Base-by-base conservation (phyloP, 192 early-diverging fungal genomes). In the Coemansia erecta region DNA sequence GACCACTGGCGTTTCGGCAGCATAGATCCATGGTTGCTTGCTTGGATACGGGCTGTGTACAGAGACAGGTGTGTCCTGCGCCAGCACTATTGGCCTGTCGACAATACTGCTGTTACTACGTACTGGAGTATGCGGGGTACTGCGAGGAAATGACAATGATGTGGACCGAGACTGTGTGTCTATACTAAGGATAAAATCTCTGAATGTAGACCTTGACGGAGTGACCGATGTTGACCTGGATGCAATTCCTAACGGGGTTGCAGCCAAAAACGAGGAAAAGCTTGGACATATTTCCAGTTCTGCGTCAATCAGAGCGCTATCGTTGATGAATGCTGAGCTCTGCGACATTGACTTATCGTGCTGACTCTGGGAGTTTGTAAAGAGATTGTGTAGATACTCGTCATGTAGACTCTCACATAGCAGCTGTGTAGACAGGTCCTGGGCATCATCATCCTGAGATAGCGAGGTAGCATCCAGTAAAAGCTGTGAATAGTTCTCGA, bases 321-420 rank as follows among this genome's bases (percentile, higher is more conserved):
- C 19, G 43, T 45, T 45, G 43, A 8, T 45, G 43, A 10, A 45
- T 8, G 2, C 35, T 37, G 35, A 37, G 35, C 10, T 37, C 10
- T 37, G 35, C 10, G 35, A 37, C 35, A 37, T 37, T 37, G 35
- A 7, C 35, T 37, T 37, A 7, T 9, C 35, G 8, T 37, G 10
- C 8, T 37, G 35, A 7, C 35, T 51, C 9, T 51, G 49, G 14
- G 49, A 51, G n/a, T 28, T 51, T 13, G 28, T 26, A 51, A 51
- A 51, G 4, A 51, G 24, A 28, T 26, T 28, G 3, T 51, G 49
- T 3, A 51, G 26, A 15, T 26, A 51, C 23, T 51, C 49, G 24
- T 51, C 49, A 9, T 51, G 28, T 14, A 28, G 18, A 26, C 49
- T 51, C 28, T 51, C 49, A 26, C 49, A 14, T 14, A 51, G 49